Evolutionary conservation across 148 eudicot genomes (phyloP).

Genomic region (Vaccinium myrtillus): DNA sequence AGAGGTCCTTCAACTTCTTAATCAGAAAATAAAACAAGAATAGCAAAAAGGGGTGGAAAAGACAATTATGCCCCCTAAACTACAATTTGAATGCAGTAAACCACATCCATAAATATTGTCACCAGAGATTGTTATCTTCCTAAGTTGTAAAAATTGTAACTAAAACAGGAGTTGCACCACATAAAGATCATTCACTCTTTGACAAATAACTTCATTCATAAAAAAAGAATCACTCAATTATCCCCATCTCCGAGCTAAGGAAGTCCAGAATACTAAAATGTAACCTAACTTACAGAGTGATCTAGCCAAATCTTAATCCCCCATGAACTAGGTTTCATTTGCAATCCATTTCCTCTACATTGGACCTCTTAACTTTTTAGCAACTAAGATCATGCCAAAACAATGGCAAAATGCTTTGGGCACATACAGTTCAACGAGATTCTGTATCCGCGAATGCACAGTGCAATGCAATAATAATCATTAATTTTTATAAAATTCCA

Average conservation of each 20-base stretch:
- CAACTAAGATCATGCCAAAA: neutral
- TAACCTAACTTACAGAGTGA: neutral
- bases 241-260: neutral
- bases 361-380: neutral
- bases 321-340: neutral
- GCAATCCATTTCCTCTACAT: neutral
- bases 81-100: neutral
- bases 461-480: neutral
- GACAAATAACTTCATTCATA: neutral
- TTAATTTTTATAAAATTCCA: slow-evolving; percentile 11
- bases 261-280: neutral
- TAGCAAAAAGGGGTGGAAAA: neutral
- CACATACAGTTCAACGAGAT: neutral
- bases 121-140: neutral
- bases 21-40: neutral
- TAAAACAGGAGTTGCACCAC: neutral
- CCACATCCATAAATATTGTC: neutral
- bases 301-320: neutral
- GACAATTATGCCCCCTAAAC: neutral
- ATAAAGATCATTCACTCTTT: neutral
- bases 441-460: neutral
- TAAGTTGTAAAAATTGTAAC: neutral
- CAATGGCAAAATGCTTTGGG: slow-evolving; percentile 3
- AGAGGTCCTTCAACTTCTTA: neutral
- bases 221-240: neutral